Base-by-base conservation (phyloP, 1,284 basidiomycete species). In the Rhodotorula sp. region DNA sequence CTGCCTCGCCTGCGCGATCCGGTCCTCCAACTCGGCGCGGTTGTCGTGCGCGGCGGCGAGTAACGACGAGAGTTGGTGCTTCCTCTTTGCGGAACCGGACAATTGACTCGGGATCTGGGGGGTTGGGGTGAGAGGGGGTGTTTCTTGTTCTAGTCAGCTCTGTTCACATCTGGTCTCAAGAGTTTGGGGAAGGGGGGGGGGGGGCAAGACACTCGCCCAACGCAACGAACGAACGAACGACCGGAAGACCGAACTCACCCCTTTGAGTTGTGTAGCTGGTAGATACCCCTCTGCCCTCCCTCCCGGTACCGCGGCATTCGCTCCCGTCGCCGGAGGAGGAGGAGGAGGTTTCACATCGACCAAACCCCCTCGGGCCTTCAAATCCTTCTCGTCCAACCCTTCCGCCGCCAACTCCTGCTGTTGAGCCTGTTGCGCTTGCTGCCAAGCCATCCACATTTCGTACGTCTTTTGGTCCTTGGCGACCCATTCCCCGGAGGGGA, bases 11-110 rank as follows among this genome's bases (percentile, higher is more conserved):
- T 76, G 71, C 8, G 79, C 75, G 55, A 79, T 78, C 52, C 77
- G 63, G 48, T 79, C 78, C 65, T 80, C 79, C 38, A 80, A 49
- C 64, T 79, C 78, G 14, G 68, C 77, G 48, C 79, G 66, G 60
- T 79, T 79, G 47, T 72, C 70, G 68, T 76, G 70, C 31, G 79
- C 79, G 38, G 79, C 77, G 10, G 73, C 71, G 34, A 80, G 67
- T 23, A 80, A 67, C 5, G 75, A 74, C 10, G 76, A 74, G 18
- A 80, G 72, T 67, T 80, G 79, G 47, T 70, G 67, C 23, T 73
- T 72, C 7, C 68, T 56, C n/a, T 67, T 62, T 16, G 77, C 77
- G 31, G 57, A 55, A 23, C 70, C 64, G 23, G 61, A 56, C 8
- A 68, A 57, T 18, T 71, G 61, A 56, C 73, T 73, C 52, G 67